Base-by-base conservation (phyloP, 2,329 filamentous ascomycete species). In the Capronia americana region DNA sequence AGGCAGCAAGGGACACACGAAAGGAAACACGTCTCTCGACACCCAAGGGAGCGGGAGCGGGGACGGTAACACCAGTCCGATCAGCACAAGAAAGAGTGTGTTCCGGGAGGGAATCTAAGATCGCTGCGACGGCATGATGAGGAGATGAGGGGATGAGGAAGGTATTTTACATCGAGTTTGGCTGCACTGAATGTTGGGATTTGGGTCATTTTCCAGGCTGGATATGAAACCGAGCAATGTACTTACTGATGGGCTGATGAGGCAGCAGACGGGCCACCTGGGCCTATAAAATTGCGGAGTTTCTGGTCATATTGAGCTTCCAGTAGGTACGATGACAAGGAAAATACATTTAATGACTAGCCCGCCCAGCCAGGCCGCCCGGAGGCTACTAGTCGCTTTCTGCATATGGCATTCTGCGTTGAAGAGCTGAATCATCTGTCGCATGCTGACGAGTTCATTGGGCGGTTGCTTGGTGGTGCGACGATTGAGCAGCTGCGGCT, bases 21-120 rank as follows among this genome's bases (percentile, higher is more conserved):
- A 76, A 59, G 79, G 75, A 14, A 78, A 79, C 64, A 78, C 77
- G 8, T 80, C 79, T 69, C 75, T 78, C 57, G 80, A 80, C 46
- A 66, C 66, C 1, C 64, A 66, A 46, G 66, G 63, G 7, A 65
- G 63, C 20, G 32, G 38, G 14, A 55, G 59, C 30, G 70, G 67
- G n/a, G 70, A 66, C 26, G 69, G 67, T n/a, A 66, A 64, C 30
- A 69, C 66, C 11, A 73, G 71, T 69, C 71, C 70, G 34, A 70
- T 65, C 23, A 71, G 71, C 48, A 73, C 70, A 41, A 65, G 71
- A 34, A 73, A 73, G 61, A 73, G 71, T 61, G 67, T 64, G n/a
- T 73, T 73, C 38, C 61, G 71, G 28, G 71, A 73, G 48, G 69
- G 66, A 4, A 70, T 71, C 20, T 69, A 55, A 67, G 28, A n/a